Conservation (phyloP, 306 rosid genomes). For the Vigna reflexopilosa region DNA sequence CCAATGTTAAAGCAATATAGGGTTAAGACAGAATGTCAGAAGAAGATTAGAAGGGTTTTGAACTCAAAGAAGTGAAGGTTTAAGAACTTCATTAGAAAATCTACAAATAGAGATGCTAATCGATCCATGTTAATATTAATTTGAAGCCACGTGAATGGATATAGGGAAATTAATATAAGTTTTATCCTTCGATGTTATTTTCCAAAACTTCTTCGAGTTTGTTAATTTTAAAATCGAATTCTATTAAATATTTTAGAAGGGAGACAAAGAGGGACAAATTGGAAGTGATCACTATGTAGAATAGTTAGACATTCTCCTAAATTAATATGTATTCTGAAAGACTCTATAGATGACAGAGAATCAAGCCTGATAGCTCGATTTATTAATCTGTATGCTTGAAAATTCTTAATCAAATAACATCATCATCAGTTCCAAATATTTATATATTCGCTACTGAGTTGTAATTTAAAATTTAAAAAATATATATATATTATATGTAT, state of each 20-base stretch:
- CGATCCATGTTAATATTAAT: no score
- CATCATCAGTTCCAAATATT: no score
- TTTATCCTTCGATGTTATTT: neutral
- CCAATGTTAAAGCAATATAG: neutral
- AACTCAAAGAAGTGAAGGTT: neutral
- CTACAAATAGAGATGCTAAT: no score
- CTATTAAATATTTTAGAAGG: neutral
- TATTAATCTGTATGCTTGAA: no score
- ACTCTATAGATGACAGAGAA: no score
- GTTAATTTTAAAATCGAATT: neutral
- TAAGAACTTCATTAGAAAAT: no score
- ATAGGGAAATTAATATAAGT: neutral
- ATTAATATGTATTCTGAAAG: neutral
- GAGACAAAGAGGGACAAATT: neutral
- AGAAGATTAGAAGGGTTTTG: neutral
- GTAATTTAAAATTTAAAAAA: no score
- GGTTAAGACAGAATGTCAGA: neutral
- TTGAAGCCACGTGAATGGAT: neutral
- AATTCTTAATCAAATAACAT: no score
- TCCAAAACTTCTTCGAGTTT: neutral
- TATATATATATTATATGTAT: no score
- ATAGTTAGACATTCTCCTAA: slow-evolving; percentile 28
- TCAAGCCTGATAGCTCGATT: no score
- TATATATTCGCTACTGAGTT: no score
- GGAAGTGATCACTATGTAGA: neutral